phyloP scores from a whole-genome alignment of 2,329 filamentous ascomycete genomes.

The Colletotrichum camelliae region DNA sequence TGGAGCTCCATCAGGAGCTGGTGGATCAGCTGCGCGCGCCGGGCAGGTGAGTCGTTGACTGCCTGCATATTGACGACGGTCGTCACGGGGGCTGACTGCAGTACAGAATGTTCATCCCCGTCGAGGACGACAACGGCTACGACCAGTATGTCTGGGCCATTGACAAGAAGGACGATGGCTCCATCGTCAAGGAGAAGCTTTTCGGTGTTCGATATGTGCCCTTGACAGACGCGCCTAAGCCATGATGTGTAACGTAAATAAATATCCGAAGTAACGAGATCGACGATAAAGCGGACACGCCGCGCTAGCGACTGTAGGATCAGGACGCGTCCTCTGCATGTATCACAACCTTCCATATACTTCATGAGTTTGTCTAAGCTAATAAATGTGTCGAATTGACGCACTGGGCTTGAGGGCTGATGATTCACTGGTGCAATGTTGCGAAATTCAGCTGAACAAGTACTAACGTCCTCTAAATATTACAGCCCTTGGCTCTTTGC shows the following conservation, averaged over 20 bases:
- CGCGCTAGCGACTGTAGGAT: too few relatives aligned
- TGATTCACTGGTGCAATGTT: too few relatives aligned
- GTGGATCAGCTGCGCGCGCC: constrained; percentile 80
- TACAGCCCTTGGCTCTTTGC: too few relatives aligned
- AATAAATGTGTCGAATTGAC: too few relatives aligned
- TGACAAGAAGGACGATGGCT: constrained; percentile 72
- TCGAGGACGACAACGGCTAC: constrained; percentile 56
- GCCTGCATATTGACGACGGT: neutral
- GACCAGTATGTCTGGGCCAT: constrained; percentile 76
- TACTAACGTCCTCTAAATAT: too few relatives aligned
- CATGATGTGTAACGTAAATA: neutral
- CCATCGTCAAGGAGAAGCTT: constrained; percentile 63
- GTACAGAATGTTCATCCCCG: constrained; percentile 76
- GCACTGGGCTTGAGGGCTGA: too few relatives aligned
- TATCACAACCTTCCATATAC: too few relatives aligned
- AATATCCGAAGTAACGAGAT: too few relatives aligned
- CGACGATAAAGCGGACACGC: too few relatives aligned
- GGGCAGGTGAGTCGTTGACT: constrained; percentile 57
- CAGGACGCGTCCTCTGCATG: too few relatives aligned
- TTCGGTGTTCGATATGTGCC: constrained; percentile 81
- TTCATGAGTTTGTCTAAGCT: too few relatives aligned
- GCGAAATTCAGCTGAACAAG: too few relatives aligned
- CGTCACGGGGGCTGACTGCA: neutral
- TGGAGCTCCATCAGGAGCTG: constrained; percentile 72
- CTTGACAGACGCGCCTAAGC: constrained; percentile 69